phyloP scores from a whole-genome alignment of 345 rosid species.

The Streptanthus diversifolius region DNA sequence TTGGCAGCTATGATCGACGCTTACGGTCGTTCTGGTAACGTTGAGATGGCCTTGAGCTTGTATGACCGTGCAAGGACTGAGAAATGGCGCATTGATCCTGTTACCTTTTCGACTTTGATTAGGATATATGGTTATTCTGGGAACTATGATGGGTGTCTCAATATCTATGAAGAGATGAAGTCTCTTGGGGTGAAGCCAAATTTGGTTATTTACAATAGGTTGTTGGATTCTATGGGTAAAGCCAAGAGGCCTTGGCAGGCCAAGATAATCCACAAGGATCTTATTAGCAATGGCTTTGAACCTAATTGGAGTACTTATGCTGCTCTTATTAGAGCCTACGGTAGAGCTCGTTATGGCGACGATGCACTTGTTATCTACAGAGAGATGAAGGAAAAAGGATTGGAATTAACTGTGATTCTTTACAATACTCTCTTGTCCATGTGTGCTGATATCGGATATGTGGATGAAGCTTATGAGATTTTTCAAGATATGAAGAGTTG shows the following conservation, averaged over 20 bases:
- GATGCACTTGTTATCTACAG: constrained; percentile 64
- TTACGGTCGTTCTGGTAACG: constrained; percentile 70
- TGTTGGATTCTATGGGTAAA: constrained; percentile 89
- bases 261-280: constrained; percentile 60
- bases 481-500: constrained; percentile 68
- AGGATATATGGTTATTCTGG: constrained; percentile 55
- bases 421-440: constrained; percentile 80
- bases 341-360: constrained; percentile 72
- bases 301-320: constrained; percentile 68
- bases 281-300: constrained; percentile 54
- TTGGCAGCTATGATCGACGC: constrained; percentile 74
- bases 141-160: constrained; percentile 89
- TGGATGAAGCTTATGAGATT: constrained; percentile 62
- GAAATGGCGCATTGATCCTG: constrained; percentile 70
- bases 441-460: constrained; percentile 84
- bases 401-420: constrained; percentile 55
- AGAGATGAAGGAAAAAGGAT: constrained; percentile 77
- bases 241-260: constrained; percentile 97
- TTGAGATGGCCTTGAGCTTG: constrained; percentile 72
- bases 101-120: constrained; percentile 69
- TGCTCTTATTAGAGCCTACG: constrained; percentile 73
- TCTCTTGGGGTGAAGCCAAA: constrained; percentile 71
- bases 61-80: constrained; percentile 89
- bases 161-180: constrained; percentile 93
- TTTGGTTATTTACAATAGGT: constrained; percentile 56